Evolutionary conservation across 495 filamentous ascomycete species (phyloP), one percentile per base, ranked within the genome.

Genomic region (Delitschia confertaspora): DNA sequence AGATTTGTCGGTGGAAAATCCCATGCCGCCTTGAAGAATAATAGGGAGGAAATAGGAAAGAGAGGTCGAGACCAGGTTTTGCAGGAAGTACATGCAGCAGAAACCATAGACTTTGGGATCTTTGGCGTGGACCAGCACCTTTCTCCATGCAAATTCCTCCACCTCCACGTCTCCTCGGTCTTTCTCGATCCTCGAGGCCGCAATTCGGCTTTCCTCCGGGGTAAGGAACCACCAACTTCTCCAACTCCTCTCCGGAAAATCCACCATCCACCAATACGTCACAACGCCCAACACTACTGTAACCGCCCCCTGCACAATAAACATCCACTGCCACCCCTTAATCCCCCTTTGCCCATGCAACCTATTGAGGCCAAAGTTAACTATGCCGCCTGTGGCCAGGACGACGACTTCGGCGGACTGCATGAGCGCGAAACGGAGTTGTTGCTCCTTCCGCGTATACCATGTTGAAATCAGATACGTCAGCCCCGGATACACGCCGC

Each of bases 241-340:
- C 34, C 73, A 67, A 0, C 77, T 68, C 6, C 78, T 73, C 39
- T 87, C 82, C 0, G 83, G 83, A 48, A 89, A 89, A 51, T 86
- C 83, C 19, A 87, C 69, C 58, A 88, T 85, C 80, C 80, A 86
- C 65, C 76, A 80, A 51, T 80, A 88, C 0, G 79, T 85, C 3
- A 69, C 38, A n/a, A 83, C 50, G 4, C 82, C 81, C 30, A 88
- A 61, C 1, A 82, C 61, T 48, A 69, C 75, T n/a, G 81, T 65
- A 41, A 83, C 76, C 0, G 70, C 23, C 3, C 76, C 76, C 58
- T 88, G 82, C 2, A 87, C 76, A 4, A 87, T 56, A 43, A 76
- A 86, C 76, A 85, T 85, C 74, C 80, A 86, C 11, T 79, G 70
- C 82, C 83, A 88, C 8, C 83, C 81, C 4, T 71, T 73, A 9